Percentiles rank a stretch among this genome's conserved stretches.
phyloP scores from a whole-genome alignment of 495 filamentous ascomycete genomes.

The Podospora appendiculata region DNA sequence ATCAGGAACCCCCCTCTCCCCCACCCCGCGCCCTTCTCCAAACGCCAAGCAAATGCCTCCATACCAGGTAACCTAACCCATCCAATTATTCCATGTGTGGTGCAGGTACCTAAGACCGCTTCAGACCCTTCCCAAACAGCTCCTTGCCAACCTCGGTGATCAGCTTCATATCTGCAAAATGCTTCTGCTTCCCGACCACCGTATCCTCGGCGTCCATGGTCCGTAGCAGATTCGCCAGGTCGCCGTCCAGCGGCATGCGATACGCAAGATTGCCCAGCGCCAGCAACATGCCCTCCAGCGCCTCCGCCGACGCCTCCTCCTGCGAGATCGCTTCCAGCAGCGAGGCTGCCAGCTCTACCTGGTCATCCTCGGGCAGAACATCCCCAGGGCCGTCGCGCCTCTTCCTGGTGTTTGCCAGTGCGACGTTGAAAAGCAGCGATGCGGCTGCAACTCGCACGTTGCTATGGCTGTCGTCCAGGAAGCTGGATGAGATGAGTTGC shows the following conservation, averaged over 20 bases:
- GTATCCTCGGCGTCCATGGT: slow-evolving; percentile 60
- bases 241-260: slow-evolving; percentile 55
- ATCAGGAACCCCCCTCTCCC: no score
- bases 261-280: slow-evolving; percentile 71
- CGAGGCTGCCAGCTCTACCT: slow-evolving; percentile 71
- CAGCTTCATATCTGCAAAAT: slow-evolving; percentile 47
- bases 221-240: slow-evolving; percentile 65
- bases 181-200: slow-evolving; percentile 46
- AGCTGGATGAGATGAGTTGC: slow-evolving; percentile 41
- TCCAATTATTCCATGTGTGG: no score
- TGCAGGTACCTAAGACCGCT: not conserved
- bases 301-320: slow-evolving; percentile 62
- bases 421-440: slow-evolving; percentile 76
- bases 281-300: slow-evolving; percentile 61
- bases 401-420: slow-evolving; percentile 57
- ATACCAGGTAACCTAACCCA: not conserved
- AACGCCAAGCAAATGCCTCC: not conserved
- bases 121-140: slow-evolving; percentile 34
- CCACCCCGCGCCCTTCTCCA: no score
- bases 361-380: slow-evolving; percentile 54
- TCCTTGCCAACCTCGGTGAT: slow-evolving; percentile 49
- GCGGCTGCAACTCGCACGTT: slow-evolving; percentile 66
- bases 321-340: slow-evolving; percentile 65
- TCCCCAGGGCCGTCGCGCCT: slow-evolving; percentile 52
- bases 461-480: slow-evolving; percentile 46